Conservation (phyloP, 1,139 yeast species). For the Debaryomyces udenii region DNA sequence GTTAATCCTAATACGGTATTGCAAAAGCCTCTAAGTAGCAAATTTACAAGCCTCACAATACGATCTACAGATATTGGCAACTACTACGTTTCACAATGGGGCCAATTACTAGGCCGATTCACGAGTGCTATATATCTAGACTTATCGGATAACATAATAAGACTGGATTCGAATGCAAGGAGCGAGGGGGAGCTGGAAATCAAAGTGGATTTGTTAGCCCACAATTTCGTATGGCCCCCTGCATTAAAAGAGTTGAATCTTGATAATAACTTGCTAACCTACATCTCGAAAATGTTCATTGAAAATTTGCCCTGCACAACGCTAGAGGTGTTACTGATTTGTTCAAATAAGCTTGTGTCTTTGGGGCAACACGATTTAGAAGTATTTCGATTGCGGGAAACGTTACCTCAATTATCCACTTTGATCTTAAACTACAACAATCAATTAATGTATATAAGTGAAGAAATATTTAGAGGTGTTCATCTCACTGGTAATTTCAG, state of each 20-base stretch:
- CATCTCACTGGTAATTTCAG: conserved; percentile 9
- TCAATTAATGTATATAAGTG: conserved; percentile 14
- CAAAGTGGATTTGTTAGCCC: conserved; percentile 28
- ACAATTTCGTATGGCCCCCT: conserved; percentile 34
- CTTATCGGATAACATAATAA: conserved; percentile 32
- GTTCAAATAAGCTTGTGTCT: conserved; percentile 20
- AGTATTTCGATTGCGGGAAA: conserved; percentile 12
- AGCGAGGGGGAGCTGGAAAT: conserved; percentile 12
- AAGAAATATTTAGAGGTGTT: conserved; percentile 13
- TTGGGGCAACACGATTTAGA: conserved; percentile 16
- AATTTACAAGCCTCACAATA: conserved; percentile 30
- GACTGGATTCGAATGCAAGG: conserved; percentile 18
- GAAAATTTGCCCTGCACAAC: conserved; percentile 29
- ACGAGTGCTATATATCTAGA: conserved; percentile 26
- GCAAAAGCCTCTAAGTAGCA: conserved; percentile 21
- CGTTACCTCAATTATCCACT: conserved; percentile 17
- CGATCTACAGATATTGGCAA: conserved; percentile 42
- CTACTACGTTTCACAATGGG: conserved; percentile 38
- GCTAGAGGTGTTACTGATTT: conserved; percentile 26
- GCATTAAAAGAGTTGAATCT: conserved; percentile 27
- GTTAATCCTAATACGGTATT: conserved; percentile 14
- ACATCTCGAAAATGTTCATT: conserved; percentile 26
- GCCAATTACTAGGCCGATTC: conserved; percentile 32
- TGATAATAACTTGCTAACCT: conserved; percentile 29
- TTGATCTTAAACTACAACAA: conserved; percentile 16